phyloP scores from a whole-genome alignment of 2,329 filamentous ascomycete genomes.

The Ceratocystis lukuohia region DNA sequence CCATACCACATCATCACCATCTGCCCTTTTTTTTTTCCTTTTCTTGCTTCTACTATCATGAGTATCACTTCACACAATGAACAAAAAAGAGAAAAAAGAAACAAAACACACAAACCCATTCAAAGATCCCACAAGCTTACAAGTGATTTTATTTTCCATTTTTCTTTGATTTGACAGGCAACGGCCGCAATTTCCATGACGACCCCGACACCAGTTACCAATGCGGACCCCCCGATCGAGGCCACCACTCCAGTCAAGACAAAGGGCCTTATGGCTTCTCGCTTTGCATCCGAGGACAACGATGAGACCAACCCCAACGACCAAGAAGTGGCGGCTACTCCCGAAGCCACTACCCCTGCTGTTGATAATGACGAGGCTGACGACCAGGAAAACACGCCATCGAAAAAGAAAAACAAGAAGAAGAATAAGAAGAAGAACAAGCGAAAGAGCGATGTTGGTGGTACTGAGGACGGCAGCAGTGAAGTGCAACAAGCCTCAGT shows the following conservation, averaged over 20 bases:
- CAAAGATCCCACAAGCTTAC: constrained; percentile 15
- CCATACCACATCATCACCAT: constrained; percentile 16
- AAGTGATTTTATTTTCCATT: constrained; percentile 14
- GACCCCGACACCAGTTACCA: background rate
- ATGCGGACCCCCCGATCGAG: constrained; percentile 1
- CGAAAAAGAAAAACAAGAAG: constrained; percentile 17
- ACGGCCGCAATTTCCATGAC: constrained; percentile 16
- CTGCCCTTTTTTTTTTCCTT: constrained; percentile 6
- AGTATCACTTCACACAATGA: constrained; percentile 5
- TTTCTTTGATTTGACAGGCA: constrained; percentile 18
- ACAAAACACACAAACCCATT: background rate
- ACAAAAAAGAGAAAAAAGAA: constrained; percentile 9
- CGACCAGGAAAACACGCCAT: constrained; percentile 1
- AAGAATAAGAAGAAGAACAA: constrained; percentile 18
- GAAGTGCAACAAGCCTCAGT: constrained; percentile 20
- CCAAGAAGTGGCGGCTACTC: constrained; percentile 20
- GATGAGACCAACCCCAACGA: constrained; percentile 26
- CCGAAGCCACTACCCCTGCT: background rate
- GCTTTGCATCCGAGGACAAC: constrained; percentile 26
- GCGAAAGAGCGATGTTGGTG: constrained; percentile 20
- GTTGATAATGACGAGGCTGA: background rate
- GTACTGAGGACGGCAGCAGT: constrained; percentile 22
- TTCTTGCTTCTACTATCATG: constrained; percentile 9
- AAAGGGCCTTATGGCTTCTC: constrained; percentile 42
- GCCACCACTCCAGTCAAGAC: constrained; percentile 26